Evolutionary conservation across 1,139 yeast genomes (phyloP).

Genomic region (Geotrichum carabidarum): DNA sequence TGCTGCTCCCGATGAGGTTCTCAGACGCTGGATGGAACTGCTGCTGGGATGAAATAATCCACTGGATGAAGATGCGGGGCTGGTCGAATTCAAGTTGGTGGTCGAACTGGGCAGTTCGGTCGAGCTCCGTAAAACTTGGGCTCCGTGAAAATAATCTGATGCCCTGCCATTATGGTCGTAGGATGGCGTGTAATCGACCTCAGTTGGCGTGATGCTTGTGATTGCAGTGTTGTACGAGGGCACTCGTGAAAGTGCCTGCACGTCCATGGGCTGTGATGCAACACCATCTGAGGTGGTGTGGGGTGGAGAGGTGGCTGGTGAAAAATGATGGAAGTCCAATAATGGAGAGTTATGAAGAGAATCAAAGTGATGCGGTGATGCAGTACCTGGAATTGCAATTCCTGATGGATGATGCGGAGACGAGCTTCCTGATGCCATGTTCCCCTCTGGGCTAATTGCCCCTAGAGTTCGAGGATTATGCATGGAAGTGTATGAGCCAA

Average conservation of each 20-base stretch:
- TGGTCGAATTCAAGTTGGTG: neutral
- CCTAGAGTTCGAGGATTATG: constrained; percentile 40
- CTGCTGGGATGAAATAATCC: too few species aligned
- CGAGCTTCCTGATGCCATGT: too few species aligned
- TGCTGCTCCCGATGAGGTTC: too few species aligned
- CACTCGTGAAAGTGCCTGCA: constrained; percentile 52
- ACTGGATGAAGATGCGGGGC: neutral
- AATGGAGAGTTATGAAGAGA: neutral
- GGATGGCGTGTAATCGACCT: constrained; percentile 19
- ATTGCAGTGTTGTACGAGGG: constrained; percentile 79
- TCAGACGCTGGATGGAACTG: too few species aligned
- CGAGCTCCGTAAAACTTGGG: too few species aligned
- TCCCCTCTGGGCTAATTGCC: constrained; percentile 25
- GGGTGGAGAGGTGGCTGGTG: constrained; percentile 1
- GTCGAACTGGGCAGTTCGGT: neutral
- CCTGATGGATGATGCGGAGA: too few species aligned
- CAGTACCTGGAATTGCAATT: neutral
- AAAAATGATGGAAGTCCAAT: constrained; percentile 3
- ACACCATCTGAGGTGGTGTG: too few species aligned
- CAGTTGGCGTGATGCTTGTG: constrained; percentile 27
- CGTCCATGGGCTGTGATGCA: neutral
- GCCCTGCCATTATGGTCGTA: constrained; percentile 1
- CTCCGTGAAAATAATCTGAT: neutral
- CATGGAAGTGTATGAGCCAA: neutral
- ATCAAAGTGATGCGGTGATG: neutral